Conservation (phyloP, 2,329 filamentous ascomycete species). For the Grosmannia huntii region DNA sequence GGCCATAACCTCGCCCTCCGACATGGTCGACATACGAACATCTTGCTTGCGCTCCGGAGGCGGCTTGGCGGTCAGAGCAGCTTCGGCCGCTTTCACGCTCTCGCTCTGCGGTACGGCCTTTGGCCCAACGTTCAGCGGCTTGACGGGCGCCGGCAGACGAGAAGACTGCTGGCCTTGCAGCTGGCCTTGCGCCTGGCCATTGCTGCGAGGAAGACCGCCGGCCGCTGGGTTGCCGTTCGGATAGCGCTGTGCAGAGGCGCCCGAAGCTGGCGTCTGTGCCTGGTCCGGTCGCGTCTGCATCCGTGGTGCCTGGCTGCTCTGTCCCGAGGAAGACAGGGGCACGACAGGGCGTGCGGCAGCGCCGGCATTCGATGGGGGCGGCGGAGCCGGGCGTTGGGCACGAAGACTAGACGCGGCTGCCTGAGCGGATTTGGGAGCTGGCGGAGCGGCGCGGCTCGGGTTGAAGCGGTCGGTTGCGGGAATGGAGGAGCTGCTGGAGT, state of each 20-base stretch:
- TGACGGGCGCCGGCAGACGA: constrained; percentile 51
- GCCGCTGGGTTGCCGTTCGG: constrained; percentile 40
- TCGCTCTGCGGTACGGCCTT: constrained; percentile 49
- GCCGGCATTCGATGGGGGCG: constrained; percentile 35
- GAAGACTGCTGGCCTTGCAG: constrained; percentile 23
- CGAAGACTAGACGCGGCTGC: constrained; percentile 43
- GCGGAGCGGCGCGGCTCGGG: constrained; percentile 71
- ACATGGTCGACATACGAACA: constrained; percentile 97
- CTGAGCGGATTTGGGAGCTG: constrained; percentile 50
- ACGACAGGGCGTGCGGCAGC: constrained; percentile 29
- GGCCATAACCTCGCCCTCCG: constrained; percentile 92
- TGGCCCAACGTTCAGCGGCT: constrained; percentile 64
- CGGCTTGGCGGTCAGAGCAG: constrained; percentile 75
- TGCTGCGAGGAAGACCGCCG: constrained; percentile 32
- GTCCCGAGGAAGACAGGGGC: constrained; percentile 35
- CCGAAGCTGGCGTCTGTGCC: constrained; percentile 13
- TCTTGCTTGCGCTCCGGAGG: constrained; percentile 70
- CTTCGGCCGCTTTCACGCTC: constrained; percentile 78
- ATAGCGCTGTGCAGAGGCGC: constrained; percentile 39
- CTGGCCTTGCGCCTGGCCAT: constrained; percentile 32
- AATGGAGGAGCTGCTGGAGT: constrained; percentile 32
- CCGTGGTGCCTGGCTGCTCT: constrained; percentile 25
- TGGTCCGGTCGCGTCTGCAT: constrained; percentile 35
- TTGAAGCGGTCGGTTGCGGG: constrained; percentile 60
- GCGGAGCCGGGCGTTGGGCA: constrained; percentile 69